Conservation (phyloP, 495 filamentous ascomycete genomes). For the Talaromyces adpressus region DNA sequence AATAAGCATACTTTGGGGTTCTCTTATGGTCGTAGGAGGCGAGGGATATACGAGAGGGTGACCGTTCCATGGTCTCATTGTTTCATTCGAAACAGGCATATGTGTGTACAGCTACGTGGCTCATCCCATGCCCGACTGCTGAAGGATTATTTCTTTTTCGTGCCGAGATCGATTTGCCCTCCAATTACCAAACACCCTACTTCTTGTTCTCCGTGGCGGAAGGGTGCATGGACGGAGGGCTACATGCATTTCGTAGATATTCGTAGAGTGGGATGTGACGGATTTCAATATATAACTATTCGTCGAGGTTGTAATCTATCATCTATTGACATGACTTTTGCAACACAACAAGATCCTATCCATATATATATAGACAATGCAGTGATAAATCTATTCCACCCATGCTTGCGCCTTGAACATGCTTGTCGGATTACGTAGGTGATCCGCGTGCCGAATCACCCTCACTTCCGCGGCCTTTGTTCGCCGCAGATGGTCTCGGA, state of each 20-base stretch:
- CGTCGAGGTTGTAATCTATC: neutral
- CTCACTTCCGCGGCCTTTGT: slow-evolving; percentile 77
- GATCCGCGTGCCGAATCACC: slow-evolving; percentile 62
- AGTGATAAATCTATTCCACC: slow-evolving; percentile 12
- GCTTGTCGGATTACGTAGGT: slow-evolving; percentile 53
- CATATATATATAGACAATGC: neutral
- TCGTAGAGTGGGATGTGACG: neutral
- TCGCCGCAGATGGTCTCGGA: slow-evolving; percentile 55
- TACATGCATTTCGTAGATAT: slow-evolving; percentile 43
- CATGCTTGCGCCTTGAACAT: slow-evolving; percentile 31
- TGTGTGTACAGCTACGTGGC: slow-evolving; percentile 98
- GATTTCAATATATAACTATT: too few species aligned
- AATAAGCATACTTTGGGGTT: too few species aligned
- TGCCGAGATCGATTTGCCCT: slow-evolving; percentile 79
- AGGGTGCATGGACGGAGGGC: slow-evolving; percentile 85
- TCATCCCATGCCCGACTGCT: slow-evolving; percentile 71
- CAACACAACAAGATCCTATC: neutral
- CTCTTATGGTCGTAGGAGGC: neutral
- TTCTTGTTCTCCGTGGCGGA: slow-evolving; percentile 47
- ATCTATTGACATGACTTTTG: neutral
- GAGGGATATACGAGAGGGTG: neutral
- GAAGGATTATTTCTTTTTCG: slow-evolving; percentile 84
- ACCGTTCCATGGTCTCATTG: neutral
- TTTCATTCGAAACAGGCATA: slow-evolving; percentile 58
- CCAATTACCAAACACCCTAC: slow-evolving; percentile 89